A percentile compares a stretch with the other conserved stretches of the same genome.
Evolutionary conservation across 2,329 filamentous ascomycete species (phyloP).

Genomic region (Diaporthe ilicicola): DNA sequence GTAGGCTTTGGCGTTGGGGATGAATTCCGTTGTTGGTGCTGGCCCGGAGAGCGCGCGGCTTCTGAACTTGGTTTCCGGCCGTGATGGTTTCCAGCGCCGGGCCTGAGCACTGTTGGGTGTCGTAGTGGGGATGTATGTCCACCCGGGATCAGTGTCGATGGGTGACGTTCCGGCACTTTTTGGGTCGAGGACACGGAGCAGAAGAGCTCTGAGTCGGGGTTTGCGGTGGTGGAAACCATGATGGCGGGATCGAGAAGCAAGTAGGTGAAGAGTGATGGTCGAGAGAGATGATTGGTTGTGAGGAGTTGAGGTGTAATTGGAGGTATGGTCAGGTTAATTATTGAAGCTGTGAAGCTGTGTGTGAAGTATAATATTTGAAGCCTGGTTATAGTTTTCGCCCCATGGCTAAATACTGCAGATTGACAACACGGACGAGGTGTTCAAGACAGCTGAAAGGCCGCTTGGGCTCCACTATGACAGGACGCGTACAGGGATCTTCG

Average conservation of each 20-base stretch:
- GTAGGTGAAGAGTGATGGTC: not conserved
- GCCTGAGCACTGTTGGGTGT: slow-evolving; percentile 28
- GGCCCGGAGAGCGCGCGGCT: not conserved
- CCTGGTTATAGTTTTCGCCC: not conserved
- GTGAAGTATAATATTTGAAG: not conserved
- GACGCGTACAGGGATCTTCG: not conserved
- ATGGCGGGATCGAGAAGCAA: not conserved
- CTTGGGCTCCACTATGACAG: not conserved
- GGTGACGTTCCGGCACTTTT: slow-evolving; percentile 28
- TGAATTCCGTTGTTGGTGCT: not conserved
- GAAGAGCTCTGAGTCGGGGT: slow-evolving; percentile 24
- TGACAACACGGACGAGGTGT: not conserved
- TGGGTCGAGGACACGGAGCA: slow-evolving; percentile 9
- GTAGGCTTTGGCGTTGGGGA: slow-evolving; percentile 8
- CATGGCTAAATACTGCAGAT: slow-evolving; percentile 17
- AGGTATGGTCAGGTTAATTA: not conserved
- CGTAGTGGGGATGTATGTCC: slow-evolving; percentile 30
- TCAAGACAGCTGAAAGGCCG: not conserved
- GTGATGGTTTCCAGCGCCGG: slow-evolving; percentile 24
- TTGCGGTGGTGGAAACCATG: slow-evolving; percentile 15
- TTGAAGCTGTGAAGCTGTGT: not conserved
- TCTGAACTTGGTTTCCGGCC: slow-evolving; percentile 10
- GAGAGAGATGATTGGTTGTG: not conserved
- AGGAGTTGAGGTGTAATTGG: not conserved
- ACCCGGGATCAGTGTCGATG: slow-evolving; percentile 27